Evolutionary conservation across 257 asterid species (phyloP), one percentile per base, ranked within the genome.

Genomic region (Ilex asprella): DNA sequence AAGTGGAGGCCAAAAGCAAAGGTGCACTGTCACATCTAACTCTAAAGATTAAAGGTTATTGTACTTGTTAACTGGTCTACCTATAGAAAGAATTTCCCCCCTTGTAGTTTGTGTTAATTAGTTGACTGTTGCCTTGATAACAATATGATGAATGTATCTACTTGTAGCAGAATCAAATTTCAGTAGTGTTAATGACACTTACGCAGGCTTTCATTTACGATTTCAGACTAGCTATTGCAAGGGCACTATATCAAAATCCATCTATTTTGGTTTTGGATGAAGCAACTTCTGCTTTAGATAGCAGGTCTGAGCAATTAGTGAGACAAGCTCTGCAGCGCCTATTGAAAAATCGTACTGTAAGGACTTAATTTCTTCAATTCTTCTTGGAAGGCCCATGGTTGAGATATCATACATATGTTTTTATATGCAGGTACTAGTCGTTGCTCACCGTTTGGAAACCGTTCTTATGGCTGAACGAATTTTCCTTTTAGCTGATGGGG

Each of bases 1-100:
- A 61, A 88, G 98, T 73, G 98, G 96, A 59, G 98, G 98, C 73
- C 96, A 91, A 72, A 83, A 77, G 77, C 98, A 91, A 80, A 82
- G 96, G 98, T 81, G 63, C 56, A 72, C 6, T 16, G 16, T 58
- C 57, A 54, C 16, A 59, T 31, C 39, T 7, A 31, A 4, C 12
- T 43, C 54, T 50, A 4, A 35, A 35, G 5, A 4, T 35, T 8
- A 8, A 3, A 8, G 7, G 41, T 3, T 35, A 35, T 35, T 35
- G 41, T 35, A 35, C 41, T 3, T 35, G 8, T 35, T 35, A 3
- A 35, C 41, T 35, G 41, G 41, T 35, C 7, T 35, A 35, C 41
- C 2, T 3, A 4, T 35, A 8, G 41, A 35, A 35, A 0, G 41
- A 35, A 35, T 35, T 35, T 35, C 41, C 41, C 1, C 41, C 1